Conservation (phyloP, 306 rosid genomes). For the Clitoria ternatea region DNA sequence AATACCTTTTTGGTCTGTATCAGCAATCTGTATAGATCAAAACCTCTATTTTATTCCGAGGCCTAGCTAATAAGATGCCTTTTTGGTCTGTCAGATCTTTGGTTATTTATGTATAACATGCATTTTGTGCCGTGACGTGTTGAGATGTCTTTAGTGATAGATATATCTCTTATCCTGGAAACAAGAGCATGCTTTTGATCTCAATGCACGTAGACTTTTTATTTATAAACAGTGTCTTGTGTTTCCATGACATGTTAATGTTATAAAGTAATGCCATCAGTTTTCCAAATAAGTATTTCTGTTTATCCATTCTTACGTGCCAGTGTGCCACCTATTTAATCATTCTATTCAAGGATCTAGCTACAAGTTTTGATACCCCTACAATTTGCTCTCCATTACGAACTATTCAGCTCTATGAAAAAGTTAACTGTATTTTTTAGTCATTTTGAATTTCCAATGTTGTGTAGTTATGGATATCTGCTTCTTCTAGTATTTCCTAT, state of each 20-base stretch:
- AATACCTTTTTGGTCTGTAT: background rate
- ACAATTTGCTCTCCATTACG: background rate
- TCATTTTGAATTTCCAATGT: background rate
- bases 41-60: no score
- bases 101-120: background rate
- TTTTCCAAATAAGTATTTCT: background rate
- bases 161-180: background rate
- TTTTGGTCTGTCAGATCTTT: background rate
- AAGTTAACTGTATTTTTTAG: background rate
- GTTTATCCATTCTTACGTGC: background rate
- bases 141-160: background rate
- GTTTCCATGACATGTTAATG: background rate
- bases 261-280: background rate
- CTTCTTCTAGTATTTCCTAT: background rate
- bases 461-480: background rate
- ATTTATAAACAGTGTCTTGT: background rate
- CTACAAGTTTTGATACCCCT: background rate
- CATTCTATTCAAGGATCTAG: background rate
- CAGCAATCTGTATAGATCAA: background rate
- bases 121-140: background rate
- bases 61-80: background rate
- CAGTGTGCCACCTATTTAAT: background rate
- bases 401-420: background rate
- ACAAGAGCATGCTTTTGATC: background rate
- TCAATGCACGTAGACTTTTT: background rate